phyloP scores from a whole-genome alignment of 805 yeast species.

The Hanseniaspora lachancei region DNA sequence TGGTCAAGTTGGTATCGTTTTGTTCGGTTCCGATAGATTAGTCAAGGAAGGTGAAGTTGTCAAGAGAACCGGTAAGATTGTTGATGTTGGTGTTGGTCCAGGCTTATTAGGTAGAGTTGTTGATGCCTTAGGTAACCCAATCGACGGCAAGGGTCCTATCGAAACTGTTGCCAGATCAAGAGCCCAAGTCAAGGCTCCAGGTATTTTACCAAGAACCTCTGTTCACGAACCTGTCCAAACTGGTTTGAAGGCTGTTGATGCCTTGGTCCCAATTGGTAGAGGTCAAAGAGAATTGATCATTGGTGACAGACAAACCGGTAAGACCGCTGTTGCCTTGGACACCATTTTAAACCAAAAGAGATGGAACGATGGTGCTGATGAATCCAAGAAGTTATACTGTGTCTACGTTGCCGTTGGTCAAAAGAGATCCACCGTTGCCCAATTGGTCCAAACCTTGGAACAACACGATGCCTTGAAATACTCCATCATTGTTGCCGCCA shows the following conservation, averaged over 20 bases:
- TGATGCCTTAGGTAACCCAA: conserved; percentile 98
- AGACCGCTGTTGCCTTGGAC: conserved; percentile 97
- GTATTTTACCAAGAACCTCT: conserved; percentile 98
- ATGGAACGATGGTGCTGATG: conserved; percentile 92
- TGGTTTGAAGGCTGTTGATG: conserved; percentile 97
- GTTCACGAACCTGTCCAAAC: conserved; percentile 99
- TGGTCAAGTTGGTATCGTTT: conserved; percentile 99
- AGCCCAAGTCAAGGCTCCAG: conserved; percentile 99
- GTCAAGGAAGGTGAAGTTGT: conserved; percentile 99
- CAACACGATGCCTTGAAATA: conserved; percentile 95
- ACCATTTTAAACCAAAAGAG: conserved; percentile 98
- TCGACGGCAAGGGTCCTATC: conserved; percentile 99
- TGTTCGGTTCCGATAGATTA: conserved; percentile 97
- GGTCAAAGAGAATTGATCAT: conserved; percentile 99
- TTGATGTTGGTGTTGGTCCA: conserved; percentile 98
- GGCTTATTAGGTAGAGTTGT: conserved; percentile 97
- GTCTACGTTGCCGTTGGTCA: conserved; percentile 99
- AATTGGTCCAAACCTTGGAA: conserved; percentile 97
- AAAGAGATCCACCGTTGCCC: conserved; percentile 99
- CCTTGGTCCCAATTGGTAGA: conserved; percentile 98
- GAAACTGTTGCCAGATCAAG: conserved; percentile 70
- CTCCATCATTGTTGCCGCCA: conserved; percentile 96
- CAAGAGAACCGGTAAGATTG: conserved; percentile 99
- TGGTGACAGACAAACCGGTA: conserved; percentile 99
- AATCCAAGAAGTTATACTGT: conserved; percentile 96